Conservation (phyloP, 352 stramenopile species). For the Pelagophyceae sp. region DNA sequence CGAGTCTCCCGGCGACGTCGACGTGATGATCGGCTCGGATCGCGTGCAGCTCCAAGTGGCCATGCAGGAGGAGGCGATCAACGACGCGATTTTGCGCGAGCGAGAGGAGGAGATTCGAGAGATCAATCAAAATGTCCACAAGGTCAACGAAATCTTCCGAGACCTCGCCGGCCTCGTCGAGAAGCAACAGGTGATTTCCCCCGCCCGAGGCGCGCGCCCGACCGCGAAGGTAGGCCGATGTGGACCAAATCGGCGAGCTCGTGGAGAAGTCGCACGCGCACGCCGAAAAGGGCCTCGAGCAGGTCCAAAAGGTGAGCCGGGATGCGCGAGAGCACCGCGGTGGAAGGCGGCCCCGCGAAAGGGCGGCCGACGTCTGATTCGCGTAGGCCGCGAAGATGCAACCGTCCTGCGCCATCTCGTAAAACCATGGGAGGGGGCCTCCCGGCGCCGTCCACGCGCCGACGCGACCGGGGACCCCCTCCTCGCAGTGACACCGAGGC, state of each 20-base stretch:
- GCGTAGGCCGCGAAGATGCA: no score
- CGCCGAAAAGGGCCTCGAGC: conserved; percentile 46
- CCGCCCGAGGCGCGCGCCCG: no score
- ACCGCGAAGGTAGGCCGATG: conserved; percentile 50
- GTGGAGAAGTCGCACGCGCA: conserved; percentile 50
- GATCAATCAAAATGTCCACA: conserved; percentile 56
- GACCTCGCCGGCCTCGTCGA: conserved; percentile 47
- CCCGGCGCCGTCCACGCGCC: no score
- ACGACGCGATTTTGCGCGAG: conserved; percentile 52
- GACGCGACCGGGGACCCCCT: no score
- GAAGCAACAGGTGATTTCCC: no score
- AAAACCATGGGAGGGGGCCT: no score
- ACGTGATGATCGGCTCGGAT: conserved; percentile 3
- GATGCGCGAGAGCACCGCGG: no score
- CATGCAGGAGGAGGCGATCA: conserved; percentile 50
- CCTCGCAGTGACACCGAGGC: no score
- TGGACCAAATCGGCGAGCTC: conserved; percentile 47
- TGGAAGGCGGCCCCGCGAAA: no score
- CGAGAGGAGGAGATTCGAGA: conserved; percentile 53
- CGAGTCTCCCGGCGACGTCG: background rate
- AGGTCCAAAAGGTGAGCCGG: conserved; percentile 57
- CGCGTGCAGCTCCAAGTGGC: conserved; percentile 38
- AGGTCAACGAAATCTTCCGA: conserved; percentile 49
- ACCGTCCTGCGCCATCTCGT: no score
- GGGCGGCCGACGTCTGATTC: no score